Evolutionary conservation across 805 yeast species (phyloP).

Genomic region (Yarrowia phangngaensis): DNA sequence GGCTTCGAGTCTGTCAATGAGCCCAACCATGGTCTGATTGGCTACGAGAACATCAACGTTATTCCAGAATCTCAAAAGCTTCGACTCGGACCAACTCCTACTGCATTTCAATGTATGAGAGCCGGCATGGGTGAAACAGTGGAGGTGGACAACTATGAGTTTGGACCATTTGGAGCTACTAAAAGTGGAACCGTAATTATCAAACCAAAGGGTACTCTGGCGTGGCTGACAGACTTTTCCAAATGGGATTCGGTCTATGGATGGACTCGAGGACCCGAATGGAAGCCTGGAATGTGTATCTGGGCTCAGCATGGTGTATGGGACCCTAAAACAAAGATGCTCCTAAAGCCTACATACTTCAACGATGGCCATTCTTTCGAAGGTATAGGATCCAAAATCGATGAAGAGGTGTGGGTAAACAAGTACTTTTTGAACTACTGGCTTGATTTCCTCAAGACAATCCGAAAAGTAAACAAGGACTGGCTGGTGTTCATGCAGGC

Average conservation of each 20-base stretch:
- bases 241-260: slow-evolving; percentile 50
- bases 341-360: slow-evolving; percentile 54
- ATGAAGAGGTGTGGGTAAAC: slow-evolving; percentile 55
- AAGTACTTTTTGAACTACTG: slow-evolving; percentile 60
- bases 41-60: slow-evolving; percentile 50
- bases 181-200: slow-evolving; percentile 50
- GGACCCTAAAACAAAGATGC: slow-evolving; percentile 36
- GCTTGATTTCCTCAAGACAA: slow-evolving; percentile 45
- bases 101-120: slow-evolving; percentile 62
- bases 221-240: slow-evolving; percentile 56
- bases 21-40: slow-evolving; percentile 74
- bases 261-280: slow-evolving; percentile 57
- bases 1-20: slow-evolving; percentile 86
- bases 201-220: slow-evolving; percentile 61
- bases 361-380: slow-evolving; percentile 25
- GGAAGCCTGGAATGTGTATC: slow-evolving; percentile 72
- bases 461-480: slow-evolving; percentile 48
- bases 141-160: slow-evolving; percentile 62
- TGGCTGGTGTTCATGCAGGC: slow-evolving; percentile 68
- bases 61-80: slow-evolving; percentile 61
- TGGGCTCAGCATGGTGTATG: slow-evolving; percentile 79
- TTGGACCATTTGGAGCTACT: slow-evolving; percentile 69
- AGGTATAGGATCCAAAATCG: slow-evolving; percentile 32
- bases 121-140: slow-evolving; percentile 73
- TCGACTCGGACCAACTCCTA: slow-evolving; percentile 74